A percentile compares a stretch with the other conserved stretches of the same genome.
Evolutionary conservation across 345 rosid genomes (phyloP).

Genomic region (Cardamine resedifolia): DNA sequence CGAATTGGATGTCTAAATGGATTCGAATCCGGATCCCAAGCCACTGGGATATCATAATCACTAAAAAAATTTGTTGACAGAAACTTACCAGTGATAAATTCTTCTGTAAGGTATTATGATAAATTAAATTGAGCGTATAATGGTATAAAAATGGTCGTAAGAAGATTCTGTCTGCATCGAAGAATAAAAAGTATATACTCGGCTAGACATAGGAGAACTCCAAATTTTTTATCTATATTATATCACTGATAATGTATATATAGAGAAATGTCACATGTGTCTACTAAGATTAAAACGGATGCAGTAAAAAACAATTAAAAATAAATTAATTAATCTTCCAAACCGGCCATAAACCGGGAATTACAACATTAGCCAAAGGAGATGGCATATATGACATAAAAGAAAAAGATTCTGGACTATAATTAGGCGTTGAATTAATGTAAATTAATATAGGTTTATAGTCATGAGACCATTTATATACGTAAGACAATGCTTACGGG

Average conservation of each 20-base stretch:
- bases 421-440: slow-evolving; percentile 6
- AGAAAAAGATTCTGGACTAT: background rate
- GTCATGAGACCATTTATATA: background rate
- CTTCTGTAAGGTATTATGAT: background rate
- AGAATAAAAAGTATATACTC: too few species aligned
- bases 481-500: slow-evolving; percentile 23
- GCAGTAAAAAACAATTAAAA: too few species aligned
- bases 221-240: background rate
- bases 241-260: background rate
- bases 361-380: too few species aligned
- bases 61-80: background rate
- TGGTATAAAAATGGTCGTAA: background rate
- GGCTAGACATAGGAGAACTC: background rate
- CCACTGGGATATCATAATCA: background rate
- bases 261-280: background rate
- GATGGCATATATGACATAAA: too few species aligned
- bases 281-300: background rate
- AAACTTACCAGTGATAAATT: background rate
- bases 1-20: too few species aligned
- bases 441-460: background rate
- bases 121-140: background rate
- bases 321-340: too few species aligned
- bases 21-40: too few species aligned
- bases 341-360: too few species aligned
- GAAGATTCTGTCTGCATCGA: background rate